A percentile compares a stretch with the other conserved stretches of the same genome.
phyloP scores from a whole-genome alignment of 768 basidiomycete genomes.

The Dacryopinax primogenitus region DNA sequence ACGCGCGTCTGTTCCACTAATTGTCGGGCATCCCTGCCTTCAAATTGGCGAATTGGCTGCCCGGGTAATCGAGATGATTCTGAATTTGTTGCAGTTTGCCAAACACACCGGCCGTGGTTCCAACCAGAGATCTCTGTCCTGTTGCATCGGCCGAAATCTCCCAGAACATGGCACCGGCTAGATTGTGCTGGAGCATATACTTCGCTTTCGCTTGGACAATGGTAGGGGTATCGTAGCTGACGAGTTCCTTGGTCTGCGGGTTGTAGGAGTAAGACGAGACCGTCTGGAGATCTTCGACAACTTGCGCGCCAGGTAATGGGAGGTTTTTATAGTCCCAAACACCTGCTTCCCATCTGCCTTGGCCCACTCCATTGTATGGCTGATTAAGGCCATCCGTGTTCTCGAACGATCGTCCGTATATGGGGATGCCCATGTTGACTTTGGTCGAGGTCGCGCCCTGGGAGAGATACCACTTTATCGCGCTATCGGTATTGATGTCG shows the following conservation, averaged over 20 bases:
- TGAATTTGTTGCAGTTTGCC: slow-evolving; percentile 45
- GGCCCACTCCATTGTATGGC: slow-evolving; percentile 59
- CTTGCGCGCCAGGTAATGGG: slow-evolving; percentile 41
- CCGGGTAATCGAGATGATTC: slow-evolving; percentile 38
- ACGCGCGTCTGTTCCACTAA: neutral
- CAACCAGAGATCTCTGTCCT: slow-evolving; percentile 46
- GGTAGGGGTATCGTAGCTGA: slow-evolving; percentile 64
- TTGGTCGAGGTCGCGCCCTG: slow-evolving; percentile 53
- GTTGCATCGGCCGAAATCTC: slow-evolving; percentile 49
- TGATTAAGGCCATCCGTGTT: slow-evolving; percentile 46
- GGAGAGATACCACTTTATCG: slow-evolving; percentile 46
- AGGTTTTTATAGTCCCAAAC: slow-evolving; percentile 67
- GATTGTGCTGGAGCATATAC: slow-evolving; percentile 46
- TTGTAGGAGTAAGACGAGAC: slow-evolving; percentile 74
- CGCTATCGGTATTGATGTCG: slow-evolving; percentile 50
- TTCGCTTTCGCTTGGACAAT: slow-evolving; percentile 54
- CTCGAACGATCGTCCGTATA: slow-evolving; percentile 71
- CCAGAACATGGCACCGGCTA: slow-evolving; percentile 61
- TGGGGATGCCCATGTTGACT: slow-evolving; percentile 63
- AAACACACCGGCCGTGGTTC: slow-evolving; percentile 35
- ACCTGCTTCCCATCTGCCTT: slow-evolving; percentile 47
- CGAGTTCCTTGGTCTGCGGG: slow-evolving; percentile 47
- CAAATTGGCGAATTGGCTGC: slow-evolving; percentile 61
- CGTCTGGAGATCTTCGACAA: slow-evolving; percentile 53
- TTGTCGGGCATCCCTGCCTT: slow-evolving; percentile 1